Evolutionary conservation across 306 rosid species (phyloP), one percentile per base, ranked within the genome.

Genomic region (Citrullus mucosospermus): DNA sequence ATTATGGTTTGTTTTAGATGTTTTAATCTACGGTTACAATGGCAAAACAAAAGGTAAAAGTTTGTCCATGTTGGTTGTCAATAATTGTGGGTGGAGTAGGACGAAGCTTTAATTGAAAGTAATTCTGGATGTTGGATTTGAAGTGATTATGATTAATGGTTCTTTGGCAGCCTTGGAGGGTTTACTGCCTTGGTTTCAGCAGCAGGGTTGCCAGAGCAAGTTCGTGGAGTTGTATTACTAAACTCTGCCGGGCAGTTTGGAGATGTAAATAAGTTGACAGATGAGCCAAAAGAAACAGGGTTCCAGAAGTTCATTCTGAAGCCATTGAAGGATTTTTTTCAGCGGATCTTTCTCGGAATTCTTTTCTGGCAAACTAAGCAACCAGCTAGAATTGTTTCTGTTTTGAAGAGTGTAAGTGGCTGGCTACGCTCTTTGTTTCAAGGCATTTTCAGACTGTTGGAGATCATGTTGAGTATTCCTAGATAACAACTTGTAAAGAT

Each of bases 341-440:
- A 91, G 87, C 89, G 97, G 41, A 62, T 91, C 32, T 90, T 88
- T 81, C 97, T 92, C 78, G 97, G 97, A 50, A 78, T 95, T 83
- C 80, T 92, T 80, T 92, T 95, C 89, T 92, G 99, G 97, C 99
- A 92, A 84, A 82, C 97, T 54, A 95, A 91, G 88, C 97, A 91
- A 81, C 99, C 97, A 1, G 86, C 97, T 78, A 91, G 93, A 38
- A 76, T 92, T 77, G 75, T 70, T 79, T 95, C 96, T 12, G 90
- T 95, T 80, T 85, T 95, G 73, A 95, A 92, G 85, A 89, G 97
- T 83, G 97, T 87, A 88, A 58, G 93, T 79, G 67, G 57, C 78
- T 66, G 80, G 20, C 84, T 76, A 59, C 38, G 43, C 79, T 80
- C 72, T 78, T 61, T 44, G 13, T 63, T 73, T 70, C 9, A 66